phyloP scores from a whole-genome alignment of 2,329 filamentous ascomycete species.

The Grosmannia clavigera region DNA sequence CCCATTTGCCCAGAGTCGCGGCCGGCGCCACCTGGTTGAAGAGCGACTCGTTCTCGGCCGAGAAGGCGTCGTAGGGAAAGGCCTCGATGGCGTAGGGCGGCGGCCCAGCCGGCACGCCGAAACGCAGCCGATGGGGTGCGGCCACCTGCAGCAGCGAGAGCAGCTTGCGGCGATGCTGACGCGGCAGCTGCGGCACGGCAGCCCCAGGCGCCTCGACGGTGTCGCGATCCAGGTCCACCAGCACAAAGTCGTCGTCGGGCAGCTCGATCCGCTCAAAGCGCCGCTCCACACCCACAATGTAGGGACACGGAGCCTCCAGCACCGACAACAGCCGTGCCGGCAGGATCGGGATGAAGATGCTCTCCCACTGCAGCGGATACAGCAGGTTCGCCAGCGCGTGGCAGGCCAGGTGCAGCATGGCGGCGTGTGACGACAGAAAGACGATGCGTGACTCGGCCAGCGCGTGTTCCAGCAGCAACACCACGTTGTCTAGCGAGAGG shows the following conservation, averaged over 20 bases:
- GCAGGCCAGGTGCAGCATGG: slow-evolving; percentile 89
- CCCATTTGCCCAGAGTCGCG: slow-evolving; percentile 72
- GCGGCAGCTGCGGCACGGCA: slow-evolving; percentile 65
- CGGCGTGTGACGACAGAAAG: slow-evolving; percentile 85
- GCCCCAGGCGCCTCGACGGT: slow-evolving; percentile 68
- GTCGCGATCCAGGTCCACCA: slow-evolving; percentile 88
- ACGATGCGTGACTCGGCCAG: slow-evolving; percentile 92
- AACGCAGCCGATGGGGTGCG: slow-evolving; percentile 79
- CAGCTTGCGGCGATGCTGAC: slow-evolving; percentile 82
- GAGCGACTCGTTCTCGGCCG: slow-evolving; percentile 70
- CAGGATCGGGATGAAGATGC: slow-evolving; percentile 85
- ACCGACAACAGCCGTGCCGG: slow-evolving; percentile 80
- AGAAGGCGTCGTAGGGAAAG: slow-evolving; percentile 81
- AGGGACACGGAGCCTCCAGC: slow-evolving; percentile 88
- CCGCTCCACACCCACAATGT: slow-evolving; percentile 91
- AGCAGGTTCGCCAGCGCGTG: slow-evolving; percentile 75
- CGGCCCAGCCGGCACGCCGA: slow-evolving; percentile 75
- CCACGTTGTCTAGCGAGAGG: slow-evolving; percentile 81
- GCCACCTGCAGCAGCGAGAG: slow-evolving; percentile 78
- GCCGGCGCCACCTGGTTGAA: slow-evolving; percentile 61
- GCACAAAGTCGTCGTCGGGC: slow-evolving; percentile 88
- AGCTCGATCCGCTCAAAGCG: slow-evolving; percentile 77
- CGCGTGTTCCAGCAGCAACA: slow-evolving; percentile 86
- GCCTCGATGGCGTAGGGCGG: slow-evolving; percentile 89
- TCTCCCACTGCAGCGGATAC: slow-evolving; percentile 86